Conservation (phyloP, 2,329 filamentous ascomycete genomes). For the Juglanconis sp. region DNA sequence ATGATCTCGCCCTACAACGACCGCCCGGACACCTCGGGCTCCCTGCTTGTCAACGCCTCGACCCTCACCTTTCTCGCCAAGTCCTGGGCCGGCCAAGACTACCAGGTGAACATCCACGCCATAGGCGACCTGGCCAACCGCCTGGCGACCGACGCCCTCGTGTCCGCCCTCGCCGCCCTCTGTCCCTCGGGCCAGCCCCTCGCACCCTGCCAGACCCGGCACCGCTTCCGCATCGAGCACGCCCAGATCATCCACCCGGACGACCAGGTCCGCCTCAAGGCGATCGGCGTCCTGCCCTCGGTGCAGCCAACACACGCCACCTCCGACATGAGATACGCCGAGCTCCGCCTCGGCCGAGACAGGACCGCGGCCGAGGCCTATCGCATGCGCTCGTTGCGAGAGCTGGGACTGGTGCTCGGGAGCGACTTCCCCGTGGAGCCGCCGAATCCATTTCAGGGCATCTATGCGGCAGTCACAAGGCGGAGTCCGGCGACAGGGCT, state of each 20-base stretch:
- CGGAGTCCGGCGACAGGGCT: constrained; percentile 55
- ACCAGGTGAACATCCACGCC: constrained; percentile 70
- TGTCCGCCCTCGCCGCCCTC: constrained; percentile 49
- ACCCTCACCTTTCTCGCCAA: constrained; percentile 51
- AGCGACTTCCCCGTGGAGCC: constrained; percentile 73
- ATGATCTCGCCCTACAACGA: constrained; percentile 70
- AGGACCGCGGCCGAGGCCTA: constrained; percentile 59
- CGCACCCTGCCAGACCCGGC: constrained; percentile 49
- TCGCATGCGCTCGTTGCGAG: constrained; percentile 60
- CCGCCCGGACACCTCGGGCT: constrained; percentile 57
- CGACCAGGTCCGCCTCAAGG: constrained; percentile 58
- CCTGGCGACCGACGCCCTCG: constrained; percentile 60
- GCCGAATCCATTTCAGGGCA: constrained; percentile 63
- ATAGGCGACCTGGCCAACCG: constrained; percentile 70
- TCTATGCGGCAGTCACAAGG: constrained; percentile 65
- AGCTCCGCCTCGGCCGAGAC: constrained; percentile 53
- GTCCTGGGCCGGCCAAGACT: constrained; percentile 59
- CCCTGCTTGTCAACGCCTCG: constrained; percentile 63
- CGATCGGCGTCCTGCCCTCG: constrained; percentile 61
- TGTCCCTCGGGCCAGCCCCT: constrained; percentile 42
- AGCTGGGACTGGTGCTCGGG: constrained; percentile 55
- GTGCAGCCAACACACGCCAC: constrained; percentile 72
- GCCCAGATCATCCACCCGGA: constrained; percentile 65
- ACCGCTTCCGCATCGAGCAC: constrained; percentile 68
- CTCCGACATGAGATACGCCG: constrained; percentile 67